Evolutionary conservation across 2,329 filamentous ascomycete species (phyloP), one percentile per base, ranked within the genome.

Genomic region (Bertia moriformis): DNA sequence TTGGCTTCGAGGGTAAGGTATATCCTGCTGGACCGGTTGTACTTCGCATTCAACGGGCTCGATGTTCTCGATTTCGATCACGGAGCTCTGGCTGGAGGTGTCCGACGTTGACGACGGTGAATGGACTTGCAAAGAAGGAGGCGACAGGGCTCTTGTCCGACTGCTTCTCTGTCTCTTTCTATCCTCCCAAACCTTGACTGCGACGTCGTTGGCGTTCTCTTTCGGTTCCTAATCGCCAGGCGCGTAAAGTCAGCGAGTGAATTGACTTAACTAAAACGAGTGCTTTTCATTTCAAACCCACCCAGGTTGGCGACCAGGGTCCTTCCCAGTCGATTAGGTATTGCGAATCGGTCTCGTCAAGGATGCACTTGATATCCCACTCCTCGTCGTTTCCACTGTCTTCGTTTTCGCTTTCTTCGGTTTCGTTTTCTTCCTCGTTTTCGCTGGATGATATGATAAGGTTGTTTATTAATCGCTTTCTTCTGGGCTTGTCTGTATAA

Each of bases 281-380:
- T n/a, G n/a, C n/a, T n/a, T n/a, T n/a, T n/a, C n/a, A n/a, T n/a
- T n/a, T 20, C 13, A 4, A 39, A 54, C 56, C 50, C 46, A 60
- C 57, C 56, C 56, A 60, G 43, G 48, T 55, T 39, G 57, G 56
- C 20, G 51, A 46, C 45, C 51, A 60, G 19, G 48, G 45, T 5
- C 53, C 56, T 40, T 55, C 51, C 57, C 56, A 59, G 22, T 58
- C 56, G 43, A 61, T 56, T 19, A 60, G 47, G 45, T 59, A 61
- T 38, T 55, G 47, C 14, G 47, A 45, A 35, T 48, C 41, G 20
- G 49, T 50, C 46, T 61, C 56, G 44, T 52, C 52, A 41, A 59
- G 48, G 37, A 59, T 58, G 42, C 48, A 49, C 39, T 56, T 56
- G 32, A 57, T 56, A 40, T 48, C 49, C 43, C 47, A 57, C 46